Evolutionary conservation across 2,329 filamentous ascomycete genomes (phyloP), one percentile per base, ranked within the genome.

Genomic region (Alternaria gansuensis): DNA sequence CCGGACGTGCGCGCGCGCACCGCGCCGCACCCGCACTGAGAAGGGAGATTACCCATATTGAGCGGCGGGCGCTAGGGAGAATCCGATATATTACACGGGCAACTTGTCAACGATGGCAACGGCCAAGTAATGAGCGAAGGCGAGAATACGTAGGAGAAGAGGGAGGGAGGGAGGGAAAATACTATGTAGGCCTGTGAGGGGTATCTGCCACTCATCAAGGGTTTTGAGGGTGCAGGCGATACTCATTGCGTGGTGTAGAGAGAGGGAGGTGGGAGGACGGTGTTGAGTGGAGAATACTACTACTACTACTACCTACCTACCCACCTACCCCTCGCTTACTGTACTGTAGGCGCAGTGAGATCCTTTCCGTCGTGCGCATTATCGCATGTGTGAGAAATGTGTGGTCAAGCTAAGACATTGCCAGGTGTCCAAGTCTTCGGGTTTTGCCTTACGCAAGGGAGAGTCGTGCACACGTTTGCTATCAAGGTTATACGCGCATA

Each of bases 1-100:
- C 37, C 37, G 37, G 37, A 17, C 29, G 14, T 36, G 44, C 29
- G 31, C 44, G 17, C 31, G 44, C 44, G 24, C n/a, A 40, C 37
- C 37, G 37, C 37, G 21, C 23, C 37, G 37, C 37, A 17, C 23
- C 44, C 44, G 44, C 29, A 48, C 44, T 31, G 44, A 48, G 44
- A 26, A 24, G 44, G n/a, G 44, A 48, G 44, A 48, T 48, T 48
- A 48, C 36, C 44, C 44, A 48, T 48, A 48, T 48, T 48, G 44
- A 48, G 21, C 44, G 21, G 13, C 44, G 44, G 44, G 44, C 44
- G 44, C 44, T 48, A 48, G 23, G 29, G 21, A 13, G 36, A 48
- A 48, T 26, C 44, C 41, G 44, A 48, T 36, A 48, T 34, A 48
- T 36, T 26, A 48, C 44, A 48, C 17, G 44, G 31, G 33, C 40